A percentile compares a stretch with the other conserved stretches of the same genome.
Conservation (phyloP, 2,329 filamentous ascomycete genomes). For the Fusarium bactridioides region DNA sequence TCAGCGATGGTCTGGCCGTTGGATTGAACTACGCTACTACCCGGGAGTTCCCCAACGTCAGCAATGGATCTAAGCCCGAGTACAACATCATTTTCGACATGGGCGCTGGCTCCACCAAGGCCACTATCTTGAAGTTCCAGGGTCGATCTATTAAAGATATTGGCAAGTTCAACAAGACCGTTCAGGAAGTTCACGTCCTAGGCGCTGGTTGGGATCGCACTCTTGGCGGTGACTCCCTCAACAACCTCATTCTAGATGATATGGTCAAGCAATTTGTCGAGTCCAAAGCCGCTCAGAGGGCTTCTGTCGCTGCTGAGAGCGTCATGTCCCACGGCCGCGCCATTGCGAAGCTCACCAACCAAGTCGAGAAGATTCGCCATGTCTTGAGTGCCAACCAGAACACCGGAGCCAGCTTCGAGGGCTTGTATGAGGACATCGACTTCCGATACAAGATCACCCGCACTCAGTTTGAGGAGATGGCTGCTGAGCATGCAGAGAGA, state of each 20-base stretch:
- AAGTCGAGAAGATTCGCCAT: constrained; percentile 86
- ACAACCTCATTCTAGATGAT: constrained; percentile 86
- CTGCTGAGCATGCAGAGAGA: constrained; percentile 71
- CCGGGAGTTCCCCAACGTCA: constrained; percentile 85
- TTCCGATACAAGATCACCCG: constrained; percentile 91
- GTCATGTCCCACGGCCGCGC: constrained; percentile 82
- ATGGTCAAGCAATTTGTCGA: constrained; percentile 83
- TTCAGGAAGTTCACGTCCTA: constrained; percentile 92
- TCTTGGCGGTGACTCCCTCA: constrained; percentile 89
- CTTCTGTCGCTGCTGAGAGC: constrained; percentile 66
- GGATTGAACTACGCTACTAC: constrained; percentile 94
- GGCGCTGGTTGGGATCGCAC: constrained; percentile 89
- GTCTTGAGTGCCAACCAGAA: constrained; percentile 93
- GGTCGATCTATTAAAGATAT: constrained; percentile 88
- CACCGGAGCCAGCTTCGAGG: constrained; percentile 82
- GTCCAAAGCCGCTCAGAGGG: constrained; percentile 71
- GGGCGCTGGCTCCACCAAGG: constrained; percentile 94
- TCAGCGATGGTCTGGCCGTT: constrained; percentile 91
- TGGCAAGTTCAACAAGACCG: constrained; percentile 92
- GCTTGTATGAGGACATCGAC: constrained; percentile 88
- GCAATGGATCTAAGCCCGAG: constrained; percentile 85
- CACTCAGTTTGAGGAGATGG: constrained; percentile 81
- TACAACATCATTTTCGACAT: constrained; percentile 96
- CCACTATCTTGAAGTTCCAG: constrained; percentile 89
- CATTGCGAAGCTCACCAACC: constrained; percentile 90